Evolutionary conservation across 352 stramenopile species (phyloP).

Genomic region (Globisporangium emineosum): DNA sequence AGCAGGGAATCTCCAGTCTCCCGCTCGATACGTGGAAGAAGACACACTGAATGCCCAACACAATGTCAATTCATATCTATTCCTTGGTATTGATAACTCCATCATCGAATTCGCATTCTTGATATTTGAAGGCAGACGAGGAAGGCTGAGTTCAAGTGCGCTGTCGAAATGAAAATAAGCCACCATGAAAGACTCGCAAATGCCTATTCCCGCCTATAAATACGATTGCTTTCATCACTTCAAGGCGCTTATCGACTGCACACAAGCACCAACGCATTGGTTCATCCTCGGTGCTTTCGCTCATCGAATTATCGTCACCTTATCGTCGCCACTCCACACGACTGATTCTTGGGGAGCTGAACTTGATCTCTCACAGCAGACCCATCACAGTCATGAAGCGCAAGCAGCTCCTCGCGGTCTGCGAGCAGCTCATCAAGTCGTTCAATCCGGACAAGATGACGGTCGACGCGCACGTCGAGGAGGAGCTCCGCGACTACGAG

Average conservation of each 20-base stretch:
- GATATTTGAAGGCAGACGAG: no score
- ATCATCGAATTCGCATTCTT: no score
- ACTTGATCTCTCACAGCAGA: background rate
- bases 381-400: constrained; percentile 51
- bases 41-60: background rate
- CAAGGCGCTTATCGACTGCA: background rate
- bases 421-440: constrained; percentile 73
- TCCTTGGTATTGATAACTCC: no score
- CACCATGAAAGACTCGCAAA: background rate
- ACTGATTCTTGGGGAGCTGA: background rate
- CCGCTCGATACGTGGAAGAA: background rate
- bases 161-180: background rate
- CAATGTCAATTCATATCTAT: background rate
- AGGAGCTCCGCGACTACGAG: constrained; percentile 43
- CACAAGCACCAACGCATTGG: background rate
- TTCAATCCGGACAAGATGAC: constrained; percentile 75
- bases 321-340: background rate
- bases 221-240: background rate
- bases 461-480: constrained; percentile 70
- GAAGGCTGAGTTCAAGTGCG: no score
- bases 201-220: background rate
- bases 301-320: background rate
- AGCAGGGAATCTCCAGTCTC: background rate
- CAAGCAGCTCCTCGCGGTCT: constrained; percentile 61
- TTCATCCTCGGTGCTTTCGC: background rate